Conservation (phyloP, 768 basidiomycete species). For the Russula brevipes region DNA sequence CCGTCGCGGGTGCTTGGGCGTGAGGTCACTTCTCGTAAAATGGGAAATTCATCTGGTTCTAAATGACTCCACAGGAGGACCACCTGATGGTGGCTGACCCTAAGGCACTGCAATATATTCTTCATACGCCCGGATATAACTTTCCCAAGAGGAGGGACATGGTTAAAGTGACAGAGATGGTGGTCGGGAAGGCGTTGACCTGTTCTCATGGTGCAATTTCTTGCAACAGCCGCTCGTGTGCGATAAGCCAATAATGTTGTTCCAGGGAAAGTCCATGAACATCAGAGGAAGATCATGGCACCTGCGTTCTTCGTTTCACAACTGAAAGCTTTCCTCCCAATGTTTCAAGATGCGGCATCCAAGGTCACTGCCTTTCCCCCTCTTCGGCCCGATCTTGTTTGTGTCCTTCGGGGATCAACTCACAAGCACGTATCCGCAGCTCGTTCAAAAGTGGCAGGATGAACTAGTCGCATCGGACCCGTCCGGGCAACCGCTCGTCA, state of each 20-base stretch:
- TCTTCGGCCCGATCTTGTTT: not conserved
- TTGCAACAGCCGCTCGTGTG: too few species aligned
- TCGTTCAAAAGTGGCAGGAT: conserved; percentile 29
- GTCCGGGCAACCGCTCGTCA: conserved; percentile 8
- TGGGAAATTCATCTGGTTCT: not conserved
- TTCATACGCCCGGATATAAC: conserved; percentile 30
- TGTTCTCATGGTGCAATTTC: conserved; percentile 23
- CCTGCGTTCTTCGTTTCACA: conserved; percentile 27
- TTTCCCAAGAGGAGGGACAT: conserved; percentile 24
- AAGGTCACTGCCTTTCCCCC: conserved; percentile 20
- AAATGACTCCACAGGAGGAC: not conserved
- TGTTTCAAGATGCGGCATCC: conserved; percentile 23
- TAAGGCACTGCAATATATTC: conserved; percentile 30
- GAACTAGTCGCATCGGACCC: conserved; percentile 13
- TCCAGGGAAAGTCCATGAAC: conserved; percentile 25
- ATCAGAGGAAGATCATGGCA: conserved; percentile 28
- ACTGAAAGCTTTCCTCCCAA: conserved; percentile 27
- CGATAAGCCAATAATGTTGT: not conserved
- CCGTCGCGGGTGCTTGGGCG: conserved; percentile 22
- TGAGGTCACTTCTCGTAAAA: not conserved
- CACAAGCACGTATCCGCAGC: conserved; percentile 5
- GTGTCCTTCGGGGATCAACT: too few species aligned
- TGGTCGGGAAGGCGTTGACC: conserved; percentile 23
- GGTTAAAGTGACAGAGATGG: conserved; percentile 23
- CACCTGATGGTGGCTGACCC: not conserved